Conservation (phyloP, 1,139 yeast genomes). For the Lodderomyces margitis region DNA sequence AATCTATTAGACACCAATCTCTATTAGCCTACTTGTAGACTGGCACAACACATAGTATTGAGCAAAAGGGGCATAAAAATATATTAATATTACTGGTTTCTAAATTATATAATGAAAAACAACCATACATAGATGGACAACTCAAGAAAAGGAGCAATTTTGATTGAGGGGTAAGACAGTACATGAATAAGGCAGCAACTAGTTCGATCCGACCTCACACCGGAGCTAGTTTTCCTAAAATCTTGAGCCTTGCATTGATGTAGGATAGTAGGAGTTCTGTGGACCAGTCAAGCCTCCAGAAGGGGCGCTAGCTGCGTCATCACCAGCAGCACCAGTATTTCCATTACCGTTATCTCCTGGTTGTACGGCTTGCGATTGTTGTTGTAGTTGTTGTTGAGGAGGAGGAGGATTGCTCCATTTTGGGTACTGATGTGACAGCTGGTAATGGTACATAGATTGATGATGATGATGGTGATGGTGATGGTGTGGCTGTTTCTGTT, state of each 20-base stretch:
- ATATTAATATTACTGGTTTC: no score
- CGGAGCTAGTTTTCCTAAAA: no score
- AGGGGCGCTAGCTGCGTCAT: neutral
- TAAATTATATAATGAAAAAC: no score
- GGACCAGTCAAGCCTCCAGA: neutral
- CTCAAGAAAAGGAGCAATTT: no score
- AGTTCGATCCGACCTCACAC: no score
- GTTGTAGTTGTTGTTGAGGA: slow-evolving; percentile 2
- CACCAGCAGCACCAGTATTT: neutral
- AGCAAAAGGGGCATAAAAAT: no score
- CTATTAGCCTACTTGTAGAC: no score
- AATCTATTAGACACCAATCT: no score
- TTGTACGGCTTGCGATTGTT: neutral
- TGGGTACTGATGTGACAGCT: slow-evolving; percentile 2
- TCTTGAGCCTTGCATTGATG: neutral
- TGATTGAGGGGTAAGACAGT: no score
- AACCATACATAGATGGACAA: no score
- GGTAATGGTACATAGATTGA: slow-evolving; percentile 5
- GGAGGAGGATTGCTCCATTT: slow-evolving; percentile 3
- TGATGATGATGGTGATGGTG: slow-evolving; percentile 7
- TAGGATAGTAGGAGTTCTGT: slow-evolving; percentile 1
- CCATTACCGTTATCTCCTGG: neutral
- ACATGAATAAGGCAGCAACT: no score
- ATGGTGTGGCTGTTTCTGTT: slow-evolving; percentile 11
- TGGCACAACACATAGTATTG: no score